phyloP scores from a whole-genome alignment of 2,329 filamentous ascomycete species.

The Simplicillium aogashimaense region DNA sequence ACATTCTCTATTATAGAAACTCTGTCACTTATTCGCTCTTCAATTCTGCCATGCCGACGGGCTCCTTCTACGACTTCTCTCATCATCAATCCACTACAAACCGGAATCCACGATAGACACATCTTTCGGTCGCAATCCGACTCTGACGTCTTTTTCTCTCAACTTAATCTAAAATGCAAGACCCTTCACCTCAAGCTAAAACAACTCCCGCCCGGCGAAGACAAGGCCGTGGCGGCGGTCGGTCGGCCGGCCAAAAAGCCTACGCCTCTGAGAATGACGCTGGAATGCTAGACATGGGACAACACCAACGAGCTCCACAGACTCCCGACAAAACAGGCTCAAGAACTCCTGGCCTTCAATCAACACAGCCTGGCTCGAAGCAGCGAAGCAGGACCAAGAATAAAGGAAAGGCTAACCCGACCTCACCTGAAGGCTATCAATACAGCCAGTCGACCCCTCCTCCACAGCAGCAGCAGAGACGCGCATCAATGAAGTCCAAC shows the following conservation, averaged over 20 bases:
- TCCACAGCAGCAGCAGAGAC: conserved; percentile 25
- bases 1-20: too few species aligned
- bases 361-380: conserved; percentile 15
- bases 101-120: background rate
- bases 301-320: conserved; percentile 24
- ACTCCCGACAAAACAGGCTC: conserved; percentile 36
- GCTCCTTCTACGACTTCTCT: too few species aligned
- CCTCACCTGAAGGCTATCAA: conserved; percentile 31
- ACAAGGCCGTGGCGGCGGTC: conserved; percentile 30
- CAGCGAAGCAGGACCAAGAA: conserved; percentile 19
- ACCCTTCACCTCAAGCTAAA: conserved; percentile 19
- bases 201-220: conserved; percentile 25
- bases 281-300: conserved; percentile 17
- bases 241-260: conserved; percentile 35
- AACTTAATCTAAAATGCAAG: conserved; percentile 18
- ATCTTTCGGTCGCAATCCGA: background rate
- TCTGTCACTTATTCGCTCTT: too few species aligned
- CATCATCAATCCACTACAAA: background rate
- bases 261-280: conserved; percentile 51
- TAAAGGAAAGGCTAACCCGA: conserved; percentile 15
- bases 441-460: conserved; percentile 31
- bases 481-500: conserved; percentile 30
- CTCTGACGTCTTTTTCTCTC: background rate
- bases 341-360: conserved; percentile 21
- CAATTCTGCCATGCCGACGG: too few species aligned